These are phyloP conservation scores for Bolboschoenoplectus hybrid DNA, from an alignment of 202 grass and related monocot species.

Conservation along the genomic window DNA sequence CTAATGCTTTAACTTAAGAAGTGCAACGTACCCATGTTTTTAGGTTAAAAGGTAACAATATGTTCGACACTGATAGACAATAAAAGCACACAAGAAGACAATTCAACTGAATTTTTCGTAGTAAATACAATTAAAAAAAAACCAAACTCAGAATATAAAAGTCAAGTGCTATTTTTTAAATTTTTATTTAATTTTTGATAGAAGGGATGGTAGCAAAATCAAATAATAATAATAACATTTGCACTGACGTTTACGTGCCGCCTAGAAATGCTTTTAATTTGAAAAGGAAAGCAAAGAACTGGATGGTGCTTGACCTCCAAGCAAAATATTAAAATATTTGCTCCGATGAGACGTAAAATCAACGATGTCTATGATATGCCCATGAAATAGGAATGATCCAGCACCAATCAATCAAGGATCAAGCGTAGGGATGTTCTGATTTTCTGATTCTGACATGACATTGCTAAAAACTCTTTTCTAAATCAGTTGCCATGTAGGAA, in stretches of 20 bases:
- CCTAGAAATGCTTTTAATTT: background rate
- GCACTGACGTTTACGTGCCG: background rate
- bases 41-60: too few relatives aligned
- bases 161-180: background rate
- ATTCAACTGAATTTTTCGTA: too few relatives aligned
- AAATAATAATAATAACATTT: conserved; percentile 3
- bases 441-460: background rate
- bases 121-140: too few relatives aligned
- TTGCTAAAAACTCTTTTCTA: conserved; percentile 17
- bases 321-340: background rate
- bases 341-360: background rate
- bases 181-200: background rate
- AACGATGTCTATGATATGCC: background rate
- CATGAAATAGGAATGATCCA: background rate
- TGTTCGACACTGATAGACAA: too few relatives aligned
- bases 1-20: too few relatives aligned
- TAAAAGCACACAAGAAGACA: too few relatives aligned
- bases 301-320: background rate
- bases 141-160: background rate
- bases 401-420: background rate
- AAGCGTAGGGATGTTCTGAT: background rate
- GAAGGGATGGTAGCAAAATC: background rate
- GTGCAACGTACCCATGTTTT: too few relatives aligned
- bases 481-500: background rate
- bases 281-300: background rate